Evolutionary conservation across 768 basidiomycete genomes (phyloP).

Genomic region (Hortiboletus flavorubellus): DNA sequence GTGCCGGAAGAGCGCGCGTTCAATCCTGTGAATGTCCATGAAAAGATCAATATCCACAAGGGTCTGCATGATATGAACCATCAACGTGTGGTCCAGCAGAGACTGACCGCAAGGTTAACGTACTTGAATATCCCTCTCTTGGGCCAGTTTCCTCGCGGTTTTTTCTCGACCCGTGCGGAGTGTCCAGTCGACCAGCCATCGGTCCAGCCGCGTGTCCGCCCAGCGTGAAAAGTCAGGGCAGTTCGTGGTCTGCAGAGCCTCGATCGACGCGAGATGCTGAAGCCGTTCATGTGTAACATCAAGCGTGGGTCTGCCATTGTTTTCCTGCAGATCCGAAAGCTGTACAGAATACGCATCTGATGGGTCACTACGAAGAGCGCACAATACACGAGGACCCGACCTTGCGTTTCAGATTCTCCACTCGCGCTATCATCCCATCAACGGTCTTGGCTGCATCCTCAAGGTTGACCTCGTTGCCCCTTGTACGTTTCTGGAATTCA

Average conservation of each 20-base stretch:
- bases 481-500: slow-evolving; percentile 54
- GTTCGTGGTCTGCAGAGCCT: slow-evolving; percentile 49
- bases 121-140: slow-evolving; percentile 78
- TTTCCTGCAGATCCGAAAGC: slow-evolving; percentile 50
- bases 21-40: slow-evolving; percentile 83
- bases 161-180: slow-evolving; percentile 74
- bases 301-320: slow-evolving; percentile 53
- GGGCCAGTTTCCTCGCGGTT: slow-evolving; percentile 74
- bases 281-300: slow-evolving; percentile 73
- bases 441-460: slow-evolving; percentile 59
- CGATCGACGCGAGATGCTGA: slow-evolving; percentile 63
- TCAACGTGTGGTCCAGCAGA: slow-evolving; percentile 17
- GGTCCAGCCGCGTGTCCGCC: slow-evolving; percentile 76
- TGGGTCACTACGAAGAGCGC: slow-evolving; percentile 8
- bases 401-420: slow-evolving; percentile 86
- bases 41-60: slow-evolving; percentile 92
- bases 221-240: slow-evolving; percentile 66
- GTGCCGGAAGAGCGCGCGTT: slow-evolving; percentile 67
- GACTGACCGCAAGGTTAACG: slow-evolving; percentile 27
- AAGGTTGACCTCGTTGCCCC: slow-evolving; percentile 36
- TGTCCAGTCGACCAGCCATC: slow-evolving; percentile 94
- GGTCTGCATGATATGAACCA: slow-evolving; percentile 43
- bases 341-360: slow-evolving; percentile 26
- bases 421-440: slow-evolving; percentile 72
- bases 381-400: slow-evolving; percentile 39